phyloP scores from a whole-genome alignment of 805 yeast species.

The Teunomyces stri region DNA sequence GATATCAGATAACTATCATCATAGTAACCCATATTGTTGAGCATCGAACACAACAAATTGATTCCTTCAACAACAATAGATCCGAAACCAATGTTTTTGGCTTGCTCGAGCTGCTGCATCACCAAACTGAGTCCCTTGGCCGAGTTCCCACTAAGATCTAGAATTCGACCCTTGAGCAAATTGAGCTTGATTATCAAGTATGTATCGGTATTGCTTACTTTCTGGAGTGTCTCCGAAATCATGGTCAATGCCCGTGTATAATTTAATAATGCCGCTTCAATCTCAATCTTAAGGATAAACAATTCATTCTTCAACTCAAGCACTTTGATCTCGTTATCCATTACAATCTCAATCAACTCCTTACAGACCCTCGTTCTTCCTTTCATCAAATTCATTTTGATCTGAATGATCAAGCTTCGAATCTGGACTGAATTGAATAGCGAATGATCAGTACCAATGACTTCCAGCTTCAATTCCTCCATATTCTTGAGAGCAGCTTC shows the following conservation, averaged over 20 bases:
- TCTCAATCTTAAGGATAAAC: constrained; percentile 25
- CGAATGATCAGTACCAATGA: constrained; percentile 28
- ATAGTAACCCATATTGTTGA: constrained; percentile 39
- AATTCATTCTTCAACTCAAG: constrained; percentile 30
- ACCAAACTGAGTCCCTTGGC: constrained; percentile 50
- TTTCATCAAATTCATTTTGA: constrained; percentile 35
- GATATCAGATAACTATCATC: constrained; percentile 46
- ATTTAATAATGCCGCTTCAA: constrained; percentile 31
- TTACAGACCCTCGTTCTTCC: constrained; percentile 36
- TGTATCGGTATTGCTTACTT: constrained; percentile 25
- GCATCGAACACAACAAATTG: constrained; percentile 42
- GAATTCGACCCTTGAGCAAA: constrained; percentile 45
- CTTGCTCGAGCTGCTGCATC: constrained; percentile 47
- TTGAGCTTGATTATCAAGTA: constrained; percentile 47
- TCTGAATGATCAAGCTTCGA: constrained; percentile 37
- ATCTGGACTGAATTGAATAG: constrained; percentile 42
- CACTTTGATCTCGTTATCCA: constrained; percentile 28
- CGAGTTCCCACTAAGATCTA: constrained; percentile 43
- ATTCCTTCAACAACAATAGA: constrained; percentile 47
- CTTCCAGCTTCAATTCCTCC: constrained; percentile 24
- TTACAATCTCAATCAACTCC: constrained; percentile 29
- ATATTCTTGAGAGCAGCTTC: constrained; percentile 38
- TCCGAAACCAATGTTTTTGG: constrained; percentile 46
- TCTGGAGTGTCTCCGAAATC: constrained; percentile 13
- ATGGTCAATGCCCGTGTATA: constrained; percentile 25